A percentile compares a stretch with the other conserved stretches of the same genome.
phyloP scores from a whole-genome alignment of 352 stramenopile genomes.

The Aphanomyces cochlioides region DNA sequence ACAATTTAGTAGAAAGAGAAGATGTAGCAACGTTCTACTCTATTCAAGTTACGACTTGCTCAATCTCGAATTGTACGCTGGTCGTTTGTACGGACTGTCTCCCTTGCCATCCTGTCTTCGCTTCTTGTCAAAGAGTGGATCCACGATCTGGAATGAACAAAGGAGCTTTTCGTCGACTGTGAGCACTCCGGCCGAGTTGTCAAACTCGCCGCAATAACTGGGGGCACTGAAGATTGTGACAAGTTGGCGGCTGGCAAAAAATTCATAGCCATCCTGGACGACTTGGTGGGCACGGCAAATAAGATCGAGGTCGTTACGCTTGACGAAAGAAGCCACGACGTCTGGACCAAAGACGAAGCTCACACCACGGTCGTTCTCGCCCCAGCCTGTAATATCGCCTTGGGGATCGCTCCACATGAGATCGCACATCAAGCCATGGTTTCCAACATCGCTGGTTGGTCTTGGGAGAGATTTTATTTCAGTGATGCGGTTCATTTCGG shows the following conservation, averaged over 20 bases:
- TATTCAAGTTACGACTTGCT: no score
- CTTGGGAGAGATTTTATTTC: slow-evolving; percentile 89
- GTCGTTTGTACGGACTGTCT: no score
- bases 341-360: slow-evolving; percentile 98
- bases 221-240: slow-evolving; percentile 89
- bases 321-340: slow-evolving; percentile 95
- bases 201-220: slow-evolving; percentile 89
- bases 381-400: slow-evolving; percentile 87
- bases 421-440: slow-evolving; percentile 67
- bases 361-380: slow-evolving; percentile 95
- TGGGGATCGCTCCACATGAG: slow-evolving; percentile 85
- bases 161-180: slow-evolving; percentile 45
- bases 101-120: background rate
- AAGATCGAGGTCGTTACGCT: slow-evolving; percentile 95
- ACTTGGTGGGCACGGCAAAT: slow-evolving; percentile 92
- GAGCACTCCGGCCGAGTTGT: slow-evolving; percentile 89
- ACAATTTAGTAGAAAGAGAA: no score
- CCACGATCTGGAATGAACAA: background rate
- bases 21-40: no score
- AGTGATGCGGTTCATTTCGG: slow-evolving; percentile 95
- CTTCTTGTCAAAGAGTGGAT: slow-evolving; percentile 2
- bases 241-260: slow-evolving; percentile 71
- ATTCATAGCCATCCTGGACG: slow-evolving; percentile 56
- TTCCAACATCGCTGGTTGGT: slow-evolving; percentile 70
- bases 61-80: no score